Evolutionary conservation across 108 stramenopile genomes (phyloP).

Genomic region (Fragilaria radians): DNA sequence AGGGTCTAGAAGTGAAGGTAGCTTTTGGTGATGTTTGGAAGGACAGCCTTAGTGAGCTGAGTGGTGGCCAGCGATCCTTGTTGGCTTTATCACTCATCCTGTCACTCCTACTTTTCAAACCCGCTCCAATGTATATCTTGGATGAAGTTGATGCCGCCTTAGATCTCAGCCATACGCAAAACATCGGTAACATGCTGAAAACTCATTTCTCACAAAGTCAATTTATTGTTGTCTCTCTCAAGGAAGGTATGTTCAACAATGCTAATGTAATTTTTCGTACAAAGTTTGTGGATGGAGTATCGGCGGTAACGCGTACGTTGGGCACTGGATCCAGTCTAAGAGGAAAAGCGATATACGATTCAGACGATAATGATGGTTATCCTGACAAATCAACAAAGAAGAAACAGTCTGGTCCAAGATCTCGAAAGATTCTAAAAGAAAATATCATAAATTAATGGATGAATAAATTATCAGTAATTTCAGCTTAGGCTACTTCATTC

Average conservation of each 20-base stretch:
- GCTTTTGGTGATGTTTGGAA: slow-evolving; percentile 98
- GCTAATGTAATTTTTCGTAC: slow-evolving; percentile 99
- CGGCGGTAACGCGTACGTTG: slow-evolving; percentile 92
- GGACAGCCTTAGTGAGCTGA: slow-evolving; percentile 95
- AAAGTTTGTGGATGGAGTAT: slow-evolving; percentile 97
- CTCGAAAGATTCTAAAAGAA: slow-evolving; percentile 14
- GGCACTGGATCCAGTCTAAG: slow-evolving; percentile 59
- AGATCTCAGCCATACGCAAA: slow-evolving; percentile 98
- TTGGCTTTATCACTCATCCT: slow-evolving; percentile 97
- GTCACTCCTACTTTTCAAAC: slow-evolving; percentile 94
- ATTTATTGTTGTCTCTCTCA: slow-evolving; percentile 97
- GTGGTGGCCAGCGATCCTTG: slow-evolving; percentile 96
- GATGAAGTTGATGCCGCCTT: slow-evolving; percentile 98
- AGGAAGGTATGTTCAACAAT: slow-evolving; percentile 99
- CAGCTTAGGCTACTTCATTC: background rate
- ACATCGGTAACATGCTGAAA: slow-evolving; percentile 99
- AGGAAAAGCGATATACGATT: slow-evolving; percentile 32
- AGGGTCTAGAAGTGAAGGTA: slow-evolving; percentile 97
- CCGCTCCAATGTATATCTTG: slow-evolving; percentile 99
- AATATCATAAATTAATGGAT: slow-evolving; percentile 7
- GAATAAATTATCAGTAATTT: background rate
- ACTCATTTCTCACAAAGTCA: slow-evolving; percentile 98
- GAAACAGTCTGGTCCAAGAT: background rate
- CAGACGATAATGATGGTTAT: slow-evolving; percentile 13
- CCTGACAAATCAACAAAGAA: background rate